Evolutionary conservation across 768 basidiomycete genomes (phyloP), one percentile per base, ranked within the genome.

Genomic region (Lactarius hengduanensis): DNA sequence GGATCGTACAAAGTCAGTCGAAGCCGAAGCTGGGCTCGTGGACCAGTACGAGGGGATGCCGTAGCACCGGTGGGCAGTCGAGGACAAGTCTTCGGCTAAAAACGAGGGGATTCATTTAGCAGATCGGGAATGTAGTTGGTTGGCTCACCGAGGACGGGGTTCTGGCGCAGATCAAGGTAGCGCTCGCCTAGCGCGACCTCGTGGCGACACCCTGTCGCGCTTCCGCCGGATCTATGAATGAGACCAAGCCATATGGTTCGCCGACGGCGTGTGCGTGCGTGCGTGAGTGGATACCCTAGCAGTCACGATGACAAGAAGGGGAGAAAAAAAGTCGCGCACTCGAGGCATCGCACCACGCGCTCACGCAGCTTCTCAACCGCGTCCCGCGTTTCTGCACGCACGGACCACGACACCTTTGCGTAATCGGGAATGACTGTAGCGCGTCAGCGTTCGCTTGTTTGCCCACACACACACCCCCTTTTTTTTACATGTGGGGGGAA

Each of bases 381-480:
- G 47, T 74, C 77, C 69, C 80, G 80, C 13, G 83, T 86, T 16
- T 89, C 85, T 32, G 92, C 88, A 22, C 93, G 84, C 20, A 87
- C 83, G 32, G 85, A 74, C 84, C 90, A 95, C 3, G 76, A 78
- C 85, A 94, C 86, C 70, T 82, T 85, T 36, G 91, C 82, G 70
- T 92, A 89, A 74, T 93, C 92, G 1, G 94, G 93, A 63, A 92
- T 92, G 43, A 94, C 92, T 93, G 61, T 57, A 9, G 16, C 18
- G 13, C 16, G n/a, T 59, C 40, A 64, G 38, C 30, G 11, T 62
- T 38, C n/a, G 18, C 41, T 41, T 55, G n/a, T 38, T 11, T 38
- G 34, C 2, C 34, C 36, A 5, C 36, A 32, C 6, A 26, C 26
- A 26, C 26, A 26, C 32, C 22, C 20, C 50, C 32, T 8, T 9